Percentiles rank a stretch among this genome's conserved stretches.
These are phyloP conservation scores for Skeletonema potamos DNA, from an alignment of 108 stramenopile species.

Conservation along the genomic window DNA sequence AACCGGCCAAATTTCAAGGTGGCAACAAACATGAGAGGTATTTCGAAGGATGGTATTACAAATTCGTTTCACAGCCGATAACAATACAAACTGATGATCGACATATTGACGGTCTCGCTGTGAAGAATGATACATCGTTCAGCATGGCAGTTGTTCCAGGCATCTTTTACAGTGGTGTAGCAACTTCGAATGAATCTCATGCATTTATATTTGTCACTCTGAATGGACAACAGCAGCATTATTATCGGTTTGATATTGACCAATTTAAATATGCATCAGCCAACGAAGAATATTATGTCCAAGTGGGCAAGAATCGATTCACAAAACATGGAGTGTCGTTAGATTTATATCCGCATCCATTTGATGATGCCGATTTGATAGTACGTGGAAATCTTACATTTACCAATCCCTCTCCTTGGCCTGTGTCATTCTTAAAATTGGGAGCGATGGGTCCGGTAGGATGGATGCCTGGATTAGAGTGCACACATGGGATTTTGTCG, in stretches of 20 bases:
- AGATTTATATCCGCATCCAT: conserved; percentile 18
- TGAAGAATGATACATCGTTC: neutral
- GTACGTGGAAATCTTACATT: conserved; percentile 19
- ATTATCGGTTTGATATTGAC: conserved; percentile 19
- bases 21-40: conserved; percentile 10
- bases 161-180: conserved; percentile 15
- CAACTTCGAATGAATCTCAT: conserved; percentile 28
- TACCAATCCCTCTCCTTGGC: conserved; percentile 23
- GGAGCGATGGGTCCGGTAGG: conserved; percentile 44
- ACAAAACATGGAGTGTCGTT: conserved; percentile 19
- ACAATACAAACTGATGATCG: neutral
- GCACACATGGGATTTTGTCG: conserved; percentile 37
- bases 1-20: conserved; percentile 34
- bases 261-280: conserved; percentile 25
- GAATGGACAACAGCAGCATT: conserved; percentile 34
- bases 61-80: conserved; percentile 20
- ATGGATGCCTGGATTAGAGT: conserved; percentile 37
- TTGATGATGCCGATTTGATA: conserved; percentile 27
- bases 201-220: conserved; percentile 39
- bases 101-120: neutral
- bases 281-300: conserved; percentile 17
- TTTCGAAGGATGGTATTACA: conserved; percentile 42
- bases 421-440: conserved; percentile 26
- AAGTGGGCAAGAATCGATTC: conserved; percentile 28
- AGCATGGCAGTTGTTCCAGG: conserved; percentile 43